These are phyloP conservation scores for Dictyostelium discoideum DNA, from an alignment of 78 protist genomes.

Conservation along the genomic window DNA sequence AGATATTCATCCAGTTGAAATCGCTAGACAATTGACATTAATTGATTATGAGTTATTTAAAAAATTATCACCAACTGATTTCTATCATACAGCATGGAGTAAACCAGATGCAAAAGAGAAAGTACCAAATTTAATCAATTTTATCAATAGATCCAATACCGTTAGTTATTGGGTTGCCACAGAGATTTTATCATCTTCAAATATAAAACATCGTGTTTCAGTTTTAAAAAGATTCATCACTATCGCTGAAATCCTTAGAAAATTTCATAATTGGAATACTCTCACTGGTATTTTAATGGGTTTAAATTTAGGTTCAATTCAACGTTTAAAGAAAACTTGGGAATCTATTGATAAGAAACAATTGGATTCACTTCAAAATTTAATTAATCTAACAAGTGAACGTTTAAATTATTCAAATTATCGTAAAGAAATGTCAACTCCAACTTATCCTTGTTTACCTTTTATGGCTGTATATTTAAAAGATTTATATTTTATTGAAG, in stretches of 20 bases:
- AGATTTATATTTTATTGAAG: slow-evolving; percentile 58
- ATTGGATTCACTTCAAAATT: slow-evolving; percentile 26
- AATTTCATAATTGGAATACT: slow-evolving; percentile 58
- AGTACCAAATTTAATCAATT: slow-evolving; percentile 50
- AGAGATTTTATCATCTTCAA: slow-evolving; percentile 40
- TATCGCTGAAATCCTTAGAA: slow-evolving; percentile 40
- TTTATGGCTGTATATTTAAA: slow-evolving; percentile 57
- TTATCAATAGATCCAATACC: slow-evolving; percentile 65
- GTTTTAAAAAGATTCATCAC: slow-evolving; percentile 54
- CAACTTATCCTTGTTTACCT: slow-evolving; percentile 53
- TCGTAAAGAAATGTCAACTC: slow-evolving; percentile 14
- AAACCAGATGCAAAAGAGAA: slow-evolving; percentile 32
- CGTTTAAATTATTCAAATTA: slow-evolving; percentile 52
- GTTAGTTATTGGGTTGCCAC: slow-evolving; percentile 77
- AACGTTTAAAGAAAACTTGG: slow-evolving; percentile 65
- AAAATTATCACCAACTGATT: slow-evolving; percentile 62
- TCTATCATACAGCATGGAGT: slow-evolving; percentile 69
- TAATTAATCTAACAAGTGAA: slow-evolving; percentile 21
- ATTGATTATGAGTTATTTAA: slow-evolving; percentile 62
- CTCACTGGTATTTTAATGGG: slow-evolving; percentile 48
- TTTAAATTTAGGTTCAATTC: slow-evolving; percentile 43
- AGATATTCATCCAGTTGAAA: slow-evolving; percentile 60
- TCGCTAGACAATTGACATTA: slow-evolving; percentile 73
- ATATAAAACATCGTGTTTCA: slow-evolving; percentile 42
- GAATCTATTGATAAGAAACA: slow-evolving; percentile 35